A percentile compares a stretch with the other conserved stretches of the same genome.
Evolutionary conservation across 495 filamentous ascomycete genomes (phyloP).

Genomic region (Podospora pseudopauciseta): DNA sequence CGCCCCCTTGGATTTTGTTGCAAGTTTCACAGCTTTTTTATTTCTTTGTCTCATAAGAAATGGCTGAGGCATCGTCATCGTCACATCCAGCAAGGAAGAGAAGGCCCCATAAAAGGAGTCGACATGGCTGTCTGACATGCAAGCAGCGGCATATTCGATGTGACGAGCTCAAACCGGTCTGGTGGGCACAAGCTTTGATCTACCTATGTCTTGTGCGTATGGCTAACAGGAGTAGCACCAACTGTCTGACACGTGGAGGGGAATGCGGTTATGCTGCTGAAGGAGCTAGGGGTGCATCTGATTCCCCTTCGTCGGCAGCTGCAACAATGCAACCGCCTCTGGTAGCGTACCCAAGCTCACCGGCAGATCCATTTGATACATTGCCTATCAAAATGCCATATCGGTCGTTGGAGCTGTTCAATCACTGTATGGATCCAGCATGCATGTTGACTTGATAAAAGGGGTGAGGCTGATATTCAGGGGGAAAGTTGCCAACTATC

Average conservation of each 20-base stretch:
- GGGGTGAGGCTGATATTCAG: background rate
- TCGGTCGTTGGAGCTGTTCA: constrained; percentile 24
- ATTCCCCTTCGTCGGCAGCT: background rate
- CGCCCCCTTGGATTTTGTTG: background rate
- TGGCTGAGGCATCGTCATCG: background rate
- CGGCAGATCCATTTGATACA: constrained; percentile 24
- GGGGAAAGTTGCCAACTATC: constrained; percentile 16
- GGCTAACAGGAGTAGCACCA: constrained; percentile 24
- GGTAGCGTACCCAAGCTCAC: constrained; percentile 5
- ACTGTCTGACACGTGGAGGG: constrained; percentile 34
- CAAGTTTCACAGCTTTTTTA: background rate
- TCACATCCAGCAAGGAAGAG: constrained; percentile 20
- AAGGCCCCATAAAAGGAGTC: constrained; percentile 34
- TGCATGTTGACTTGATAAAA: background rate
- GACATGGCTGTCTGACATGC: constrained; percentile 74
- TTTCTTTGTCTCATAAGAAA: background rate
- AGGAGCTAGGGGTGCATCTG: background rate
- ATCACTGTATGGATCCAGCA: constrained; percentile 21
- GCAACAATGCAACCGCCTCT: background rate
- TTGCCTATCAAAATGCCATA: constrained; percentile 25
- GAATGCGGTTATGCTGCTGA: constrained; percentile 29
- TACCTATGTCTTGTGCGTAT: background rate
- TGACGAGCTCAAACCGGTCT: constrained; percentile 75
- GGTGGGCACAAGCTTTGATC: constrained; percentile 43
- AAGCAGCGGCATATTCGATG: constrained; percentile 77